Base-by-base conservation (phyloP, 768 basidiomycete genomes). In the Paxillus rubicundulus region DNA sequence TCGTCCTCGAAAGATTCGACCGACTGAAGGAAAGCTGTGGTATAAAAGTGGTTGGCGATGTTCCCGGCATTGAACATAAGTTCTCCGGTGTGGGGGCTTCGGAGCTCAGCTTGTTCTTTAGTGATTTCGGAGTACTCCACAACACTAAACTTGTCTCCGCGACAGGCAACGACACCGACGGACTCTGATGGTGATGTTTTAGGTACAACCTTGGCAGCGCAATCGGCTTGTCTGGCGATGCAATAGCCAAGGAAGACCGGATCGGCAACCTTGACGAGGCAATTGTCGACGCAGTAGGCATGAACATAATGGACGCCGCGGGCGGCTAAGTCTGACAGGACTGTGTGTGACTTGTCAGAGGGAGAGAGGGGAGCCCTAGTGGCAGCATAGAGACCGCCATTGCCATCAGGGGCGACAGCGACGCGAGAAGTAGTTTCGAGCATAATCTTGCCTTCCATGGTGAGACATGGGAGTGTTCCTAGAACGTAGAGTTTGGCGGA, bases 31-130 rank as follows among this genome's bases (percentile, higher is more conserved):
- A 89, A 98, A 21, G 77, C 69, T 30, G 88, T 87, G 37, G 94
- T 94, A 75, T 97, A 99, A 73, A 98, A 97, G 71, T 99, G 97
- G 72, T 98, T 98, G 63, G 82, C 97, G 66, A 99, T 98, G 73
- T 99, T 99, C 33, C 82, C 97, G 6, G 96, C 96, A 53, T 94
- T 82, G 85, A 94, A 98, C 20, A 82, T 73, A 48, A 99, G 82
- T 51, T 93, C 86, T 49, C 86, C 89, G 2, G 82, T 80, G 49
- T 80, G 72, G 10, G 82, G 55, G 56, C 88, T 82, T 41, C 85
- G 85, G 54, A 80, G 76, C 66, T 91, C 89, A 3, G 95, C 85
- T 69, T 96, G 92, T 60, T 89, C 92, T 58, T 82, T 77, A 8
- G 89, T 82, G 63, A 99, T 92, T 69, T 99, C 97, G 5, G 93